Conservation (phyloP, 2,329 filamentous ascomycete genomes). For the Cucurbitaria berberidis region DNA sequence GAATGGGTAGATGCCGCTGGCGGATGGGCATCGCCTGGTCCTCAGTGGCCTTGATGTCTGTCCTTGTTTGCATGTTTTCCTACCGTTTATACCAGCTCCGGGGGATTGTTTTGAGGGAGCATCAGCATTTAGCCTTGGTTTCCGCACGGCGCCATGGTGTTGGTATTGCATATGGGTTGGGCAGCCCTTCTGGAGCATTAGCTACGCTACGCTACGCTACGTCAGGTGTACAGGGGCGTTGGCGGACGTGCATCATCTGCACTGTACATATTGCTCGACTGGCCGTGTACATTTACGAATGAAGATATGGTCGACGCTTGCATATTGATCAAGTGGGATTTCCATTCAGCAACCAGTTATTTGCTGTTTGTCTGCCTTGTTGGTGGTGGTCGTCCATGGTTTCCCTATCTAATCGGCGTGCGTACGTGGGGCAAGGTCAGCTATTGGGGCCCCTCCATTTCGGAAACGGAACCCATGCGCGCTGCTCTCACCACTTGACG, state of each 20-base stretch:
- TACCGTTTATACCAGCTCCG: conserved; percentile 12
- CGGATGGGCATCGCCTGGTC: conserved; percentile 74
- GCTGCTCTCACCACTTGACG: conserved; percentile 11
- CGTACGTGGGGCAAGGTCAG: conserved; percentile 2
- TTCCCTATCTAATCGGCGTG: conserved; percentile 6
- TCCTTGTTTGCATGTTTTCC: conserved; percentile 21
- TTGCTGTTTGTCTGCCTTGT: conserved; percentile 4
- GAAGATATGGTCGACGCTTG: neutral
- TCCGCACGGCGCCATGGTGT: conserved; percentile 28
- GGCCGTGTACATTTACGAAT: conserved; percentile 11
- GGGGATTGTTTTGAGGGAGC: conserved; percentile 29
- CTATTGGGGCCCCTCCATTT: conserved; percentile 2
- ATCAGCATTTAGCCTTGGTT: conserved; percentile 21
- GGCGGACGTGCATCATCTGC: conserved; percentile 4
- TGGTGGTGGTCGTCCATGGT: neutral
- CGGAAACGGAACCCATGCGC: conserved; percentile 1
- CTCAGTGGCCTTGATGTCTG: conserved; percentile 9
- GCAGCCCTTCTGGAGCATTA: conserved; percentile 8
- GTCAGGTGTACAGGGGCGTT: conserved; percentile 16
- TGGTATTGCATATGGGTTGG: conserved; percentile 25
- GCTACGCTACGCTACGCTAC: too few species aligned
- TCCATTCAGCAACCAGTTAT: neutral
- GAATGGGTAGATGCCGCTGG: conserved; percentile 98
- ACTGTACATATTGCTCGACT: neutral
- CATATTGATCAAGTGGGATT: neutral